phyloP scores from a whole-genome alignment of 208 protist species.

The Crithidia fasciculata region DNA sequence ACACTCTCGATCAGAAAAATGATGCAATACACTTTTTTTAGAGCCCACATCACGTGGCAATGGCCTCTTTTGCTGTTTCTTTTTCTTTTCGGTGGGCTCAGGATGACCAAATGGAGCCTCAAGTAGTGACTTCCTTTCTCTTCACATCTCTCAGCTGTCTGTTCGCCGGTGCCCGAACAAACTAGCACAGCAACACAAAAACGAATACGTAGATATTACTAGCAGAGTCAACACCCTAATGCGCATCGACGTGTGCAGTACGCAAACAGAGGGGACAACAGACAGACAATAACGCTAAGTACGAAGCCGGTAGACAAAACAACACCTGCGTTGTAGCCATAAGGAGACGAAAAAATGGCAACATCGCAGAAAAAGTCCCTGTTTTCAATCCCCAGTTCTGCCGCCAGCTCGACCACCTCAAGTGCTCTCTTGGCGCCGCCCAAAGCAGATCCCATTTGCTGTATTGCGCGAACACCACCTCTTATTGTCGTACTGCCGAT shows the following conservation, averaged over 20 bases:
- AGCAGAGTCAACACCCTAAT: background rate
- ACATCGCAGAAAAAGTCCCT: constrained; percentile 24
- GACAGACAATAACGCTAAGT: background rate
- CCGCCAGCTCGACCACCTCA: constrained; percentile 40
- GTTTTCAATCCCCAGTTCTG: constrained; percentile 18
- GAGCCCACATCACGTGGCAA: too few relatives aligned
- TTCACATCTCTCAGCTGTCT: too few relatives aligned
- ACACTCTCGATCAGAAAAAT: too few relatives aligned
- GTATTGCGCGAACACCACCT: constrained; percentile 22
- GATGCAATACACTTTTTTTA: too few relatives aligned
- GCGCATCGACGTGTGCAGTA: background rate
- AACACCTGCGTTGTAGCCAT: constrained; percentile 4
- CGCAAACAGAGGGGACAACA: background rate
- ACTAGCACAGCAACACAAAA: too few relatives aligned
- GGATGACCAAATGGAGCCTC: too few relatives aligned
- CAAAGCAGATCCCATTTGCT: constrained; percentile 40
- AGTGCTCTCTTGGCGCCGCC: constrained; percentile 47
- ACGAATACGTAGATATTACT: too few relatives aligned
- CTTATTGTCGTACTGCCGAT: constrained; percentile 19
- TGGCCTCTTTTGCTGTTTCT: too few relatives aligned
- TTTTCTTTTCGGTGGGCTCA: too few relatives aligned
- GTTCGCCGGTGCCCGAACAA: too few relatives aligned
- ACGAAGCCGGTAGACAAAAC: constrained; percentile 14
- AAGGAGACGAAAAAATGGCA: constrained; percentile 9
- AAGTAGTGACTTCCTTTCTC: too few relatives aligned